phyloP scores from a whole-genome alignment of 305 asterid species.

The Fraxinus angustifolia region DNA sequence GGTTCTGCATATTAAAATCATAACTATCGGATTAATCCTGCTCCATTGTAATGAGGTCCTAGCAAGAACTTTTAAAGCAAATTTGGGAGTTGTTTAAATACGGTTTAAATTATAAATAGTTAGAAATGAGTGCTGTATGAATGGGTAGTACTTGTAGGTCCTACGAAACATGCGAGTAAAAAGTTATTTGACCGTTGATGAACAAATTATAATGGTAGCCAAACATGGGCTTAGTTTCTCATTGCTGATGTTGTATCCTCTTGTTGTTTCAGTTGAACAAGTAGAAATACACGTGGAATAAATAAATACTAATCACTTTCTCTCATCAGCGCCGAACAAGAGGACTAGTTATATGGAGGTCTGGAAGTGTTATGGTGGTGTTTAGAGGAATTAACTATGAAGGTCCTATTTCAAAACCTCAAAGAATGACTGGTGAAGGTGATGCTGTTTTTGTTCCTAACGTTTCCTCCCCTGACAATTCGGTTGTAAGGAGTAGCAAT shows the following conservation, averaged over 20 bases:
- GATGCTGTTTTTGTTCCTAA: conserved; percentile 67
- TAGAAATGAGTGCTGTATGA: background rate
- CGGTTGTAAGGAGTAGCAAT: conserved; percentile 29
- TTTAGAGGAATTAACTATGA: conserved; percentile 82
- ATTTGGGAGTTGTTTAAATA: background rate
- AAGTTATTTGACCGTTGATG: background rate
- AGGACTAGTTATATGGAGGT: conserved; percentile 93
- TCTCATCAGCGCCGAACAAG: conserved; percentile 84
- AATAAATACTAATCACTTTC: conserved; percentile 25
- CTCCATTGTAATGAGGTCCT: background rate
- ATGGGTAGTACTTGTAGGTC: background rate
- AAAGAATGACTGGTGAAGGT: conserved; percentile 41
- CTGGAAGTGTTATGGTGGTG: conserved; percentile 98
- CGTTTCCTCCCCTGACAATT: conserved; percentile 52
- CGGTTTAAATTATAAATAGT: background rate
- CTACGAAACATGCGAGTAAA: background rate
- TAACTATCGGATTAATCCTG: background rate
- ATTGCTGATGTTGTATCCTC: conserved; percentile 10
- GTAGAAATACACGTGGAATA: conserved; percentile 7
- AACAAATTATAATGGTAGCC: background rate
- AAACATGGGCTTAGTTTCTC: background rate
- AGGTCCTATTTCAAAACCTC: conserved; percentile 65
- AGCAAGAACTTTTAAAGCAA: background rate
- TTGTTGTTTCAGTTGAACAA: conserved; percentile 20
- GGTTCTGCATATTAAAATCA: conserved; percentile 4